Evolutionary conservation across 805 yeast genomes (phyloP), one percentile per base, ranked within the genome.

Genomic region (Millerozyma miso): DNA sequence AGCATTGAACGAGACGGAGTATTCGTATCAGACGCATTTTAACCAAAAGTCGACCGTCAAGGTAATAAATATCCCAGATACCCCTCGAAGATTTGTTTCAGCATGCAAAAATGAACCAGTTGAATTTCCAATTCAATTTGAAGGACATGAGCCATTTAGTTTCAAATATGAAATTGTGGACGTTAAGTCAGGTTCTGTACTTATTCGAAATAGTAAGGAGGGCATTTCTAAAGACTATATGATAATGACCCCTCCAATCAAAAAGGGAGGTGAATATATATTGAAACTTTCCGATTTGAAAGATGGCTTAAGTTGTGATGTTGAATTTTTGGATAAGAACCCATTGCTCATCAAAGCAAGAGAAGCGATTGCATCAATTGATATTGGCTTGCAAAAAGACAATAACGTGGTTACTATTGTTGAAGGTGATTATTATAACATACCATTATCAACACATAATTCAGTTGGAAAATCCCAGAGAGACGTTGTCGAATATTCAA

Each of bases 141-240:
- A 77, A 38, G 99, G 99, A 12, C 81, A 81, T 49, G 77, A 85
- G 0, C 98, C 98, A 3, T 88, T 84, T 51, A 67, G 76, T 2
- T 69, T 93, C 41, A 71, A 69, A 17, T 90, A 89, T 61, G 85
- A 81, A 41, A 65, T 91, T 17, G 60, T 84, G 15, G 83, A 83
- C 41, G 62, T 65, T 4, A 38, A 43, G 12, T 48, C 59, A 2
- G 54, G 55, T 3, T 54, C 18, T 46, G 60, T 12, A 40, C 55
- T 7, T 39, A 45, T 2, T 7, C 5, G 7, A 15, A 13, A 48
- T 60, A 1, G 73, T 64, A 38, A 59, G 62, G 0, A 59, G 74
- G 4, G 51, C 44, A 23, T 23, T 23, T 23, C 29, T 10, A 6
- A 23, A 23, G 29, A 23, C 10, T 69, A 71, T 43, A 51, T 55